Conservation (phyloP, 202 grass and related monocot genomes). For the Dendrocalamus latiflorus region DNA sequence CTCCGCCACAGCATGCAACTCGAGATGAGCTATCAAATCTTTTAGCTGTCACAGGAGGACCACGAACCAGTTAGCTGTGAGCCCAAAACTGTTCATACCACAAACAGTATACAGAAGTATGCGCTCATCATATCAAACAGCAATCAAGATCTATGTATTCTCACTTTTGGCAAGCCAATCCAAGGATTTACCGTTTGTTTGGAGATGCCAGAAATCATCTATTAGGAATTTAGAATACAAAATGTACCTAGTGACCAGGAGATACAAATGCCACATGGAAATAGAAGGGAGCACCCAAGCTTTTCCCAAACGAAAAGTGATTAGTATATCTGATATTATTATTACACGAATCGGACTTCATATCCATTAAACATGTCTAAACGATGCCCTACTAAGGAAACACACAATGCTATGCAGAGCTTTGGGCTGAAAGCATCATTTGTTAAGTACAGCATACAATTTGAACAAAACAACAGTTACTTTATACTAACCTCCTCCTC, state of each 20-base stretch:
- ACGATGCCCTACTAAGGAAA: background rate
- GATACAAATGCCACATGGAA: background rate
- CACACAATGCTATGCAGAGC: background rate
- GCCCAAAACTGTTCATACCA: background rate
- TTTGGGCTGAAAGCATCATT: background rate
- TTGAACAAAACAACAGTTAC: background rate
- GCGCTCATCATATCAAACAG: background rate
- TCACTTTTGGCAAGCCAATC: background rate
- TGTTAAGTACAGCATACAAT: background rate
- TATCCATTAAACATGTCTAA: background rate
- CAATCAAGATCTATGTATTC: background rate
- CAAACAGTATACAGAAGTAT: background rate
- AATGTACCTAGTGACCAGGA: background rate
- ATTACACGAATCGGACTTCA: background rate
- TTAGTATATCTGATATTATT: background rate
- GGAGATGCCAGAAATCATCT: background rate
- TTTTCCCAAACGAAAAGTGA: background rate
- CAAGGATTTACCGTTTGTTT: background rate
- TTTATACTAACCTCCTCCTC: no score
- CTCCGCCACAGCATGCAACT: constrained; percentile 28
- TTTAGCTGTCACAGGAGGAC: constrained; percentile 32
- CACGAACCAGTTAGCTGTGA: constrained; percentile 5
- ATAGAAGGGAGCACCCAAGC: background rate
- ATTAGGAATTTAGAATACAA: background rate
- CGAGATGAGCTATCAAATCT: constrained; percentile 44